A percentile compares a stretch with the other conserved stretches of the same genome.
Evolutionary conservation across 1,284 basidiomycete genomes (phyloP).

Genomic region (Rhizoctonia solani): DNA sequence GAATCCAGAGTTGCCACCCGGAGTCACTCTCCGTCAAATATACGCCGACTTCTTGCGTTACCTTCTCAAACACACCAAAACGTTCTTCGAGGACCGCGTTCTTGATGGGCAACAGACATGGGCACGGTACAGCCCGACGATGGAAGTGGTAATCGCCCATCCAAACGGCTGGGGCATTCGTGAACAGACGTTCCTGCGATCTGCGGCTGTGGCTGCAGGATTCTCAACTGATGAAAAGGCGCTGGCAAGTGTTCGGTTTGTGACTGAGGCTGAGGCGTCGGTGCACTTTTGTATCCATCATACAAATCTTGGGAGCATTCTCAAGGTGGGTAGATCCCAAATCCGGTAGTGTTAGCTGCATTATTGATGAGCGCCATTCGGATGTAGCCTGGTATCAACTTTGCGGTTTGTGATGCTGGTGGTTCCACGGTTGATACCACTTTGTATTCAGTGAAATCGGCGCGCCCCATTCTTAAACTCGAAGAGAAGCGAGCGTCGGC

Average conservation of each 20-base stretch:
- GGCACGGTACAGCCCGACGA: not conserved
- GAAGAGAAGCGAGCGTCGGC: conserved; percentile 27
- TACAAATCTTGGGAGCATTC: not conserved
- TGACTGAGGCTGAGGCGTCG: conserved; percentile 38
- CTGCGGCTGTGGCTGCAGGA: conserved; percentile 29
- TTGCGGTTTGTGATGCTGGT: conserved; percentile 39
- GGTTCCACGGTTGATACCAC: conserved; percentile 40
- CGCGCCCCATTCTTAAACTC: conserved; percentile 24
- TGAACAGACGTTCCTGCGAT: conserved; percentile 33
- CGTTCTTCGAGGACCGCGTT: conserved; percentile 24
- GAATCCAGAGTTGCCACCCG: conserved; percentile 7
- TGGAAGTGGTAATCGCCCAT: conserved; percentile 34
- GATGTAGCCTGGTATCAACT: conserved; percentile 14
- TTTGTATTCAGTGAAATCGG: conserved; percentile 31
- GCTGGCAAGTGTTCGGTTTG: conserved; percentile 20
- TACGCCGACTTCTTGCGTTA: conserved; percentile 34
- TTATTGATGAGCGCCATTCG: not conserved
- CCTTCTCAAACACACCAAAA: conserved; percentile 28
- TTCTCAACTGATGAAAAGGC: conserved; percentile 1
- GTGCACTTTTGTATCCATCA: conserved; percentile 36
- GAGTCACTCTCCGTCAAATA: conserved; percentile 4
- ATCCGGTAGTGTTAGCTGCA: not conserved
- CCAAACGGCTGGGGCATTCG: conserved; percentile 35
- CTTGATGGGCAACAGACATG: conserved; percentile 18
- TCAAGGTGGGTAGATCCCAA: not conserved